phyloP scores from a whole-genome alignment of 768 basidiomycete species.

The Cantharellus anzutake region DNA sequence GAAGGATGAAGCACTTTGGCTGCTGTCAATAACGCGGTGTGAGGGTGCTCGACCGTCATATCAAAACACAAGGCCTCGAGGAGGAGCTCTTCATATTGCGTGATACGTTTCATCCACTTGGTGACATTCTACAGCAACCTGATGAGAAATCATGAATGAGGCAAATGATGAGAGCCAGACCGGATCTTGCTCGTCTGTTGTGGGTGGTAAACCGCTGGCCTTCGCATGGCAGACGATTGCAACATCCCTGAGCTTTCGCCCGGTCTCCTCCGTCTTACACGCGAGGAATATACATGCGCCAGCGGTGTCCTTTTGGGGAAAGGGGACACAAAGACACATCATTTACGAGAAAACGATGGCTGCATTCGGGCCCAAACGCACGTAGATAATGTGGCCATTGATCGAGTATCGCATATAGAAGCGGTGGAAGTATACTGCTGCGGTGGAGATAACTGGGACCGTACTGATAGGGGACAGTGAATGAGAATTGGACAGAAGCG shows the following conservation, averaged over 20 bases:
- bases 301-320: conserved; percentile 44
- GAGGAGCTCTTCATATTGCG: conserved; percentile 57
- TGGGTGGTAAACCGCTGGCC: background rate
- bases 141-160: background rate
- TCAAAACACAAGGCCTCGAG: conserved; percentile 77
- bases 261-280: conserved; percentile 84
- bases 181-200: background rate
- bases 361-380: background rate
- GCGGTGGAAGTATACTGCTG: conserved; percentile 79
- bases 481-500: background rate
- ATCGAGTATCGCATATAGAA: conserved; percentile 79
- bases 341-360: background rate
- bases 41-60: conserved; percentile 59
- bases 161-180: conserved; percentile 1
- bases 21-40: conserved; percentile 48
- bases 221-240: conserved; percentile 28
- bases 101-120: conserved; percentile 44
- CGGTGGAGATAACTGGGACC: conserved; percentile 65
- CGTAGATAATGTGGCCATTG: conserved; percentile 27
- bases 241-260: conserved; percentile 70
- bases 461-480: conserved; percentile 26
- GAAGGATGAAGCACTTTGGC: conserved; percentile 13
- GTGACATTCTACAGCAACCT: conserved; percentile 42
- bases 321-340: background rate
- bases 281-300: conserved; percentile 76